Percentiles rank a stretch among this genome's conserved stretches.
These are phyloP conservation scores for Carex sylvatica DNA, from an alignment of 202 grass and related monocot species.

Conservation along the genomic window DNA sequence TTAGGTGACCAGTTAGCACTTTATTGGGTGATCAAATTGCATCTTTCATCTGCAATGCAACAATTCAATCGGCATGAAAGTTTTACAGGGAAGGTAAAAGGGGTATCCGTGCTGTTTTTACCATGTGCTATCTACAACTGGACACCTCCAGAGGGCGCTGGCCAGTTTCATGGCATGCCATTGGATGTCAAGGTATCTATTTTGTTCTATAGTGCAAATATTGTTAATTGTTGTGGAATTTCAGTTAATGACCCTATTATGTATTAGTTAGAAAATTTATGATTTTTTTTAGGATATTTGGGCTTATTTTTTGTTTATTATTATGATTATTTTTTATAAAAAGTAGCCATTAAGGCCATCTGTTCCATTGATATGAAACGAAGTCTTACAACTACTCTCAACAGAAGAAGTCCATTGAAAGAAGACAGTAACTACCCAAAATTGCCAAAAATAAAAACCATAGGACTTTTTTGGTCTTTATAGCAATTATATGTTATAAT, in stretches of 20 bases:
- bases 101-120: conserved; percentile 70
- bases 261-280: neutral
- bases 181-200: conserved; percentile 81
- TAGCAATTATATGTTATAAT: neutral
- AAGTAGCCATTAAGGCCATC: too few species aligned
- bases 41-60: conserved; percentile 50
- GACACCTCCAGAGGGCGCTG: conserved; percentile 87
- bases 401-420: too few species aligned
- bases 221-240: neutral
- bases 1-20: conserved; percentile 89
- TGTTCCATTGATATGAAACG: too few species aligned
- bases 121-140: conserved; percentile 93
- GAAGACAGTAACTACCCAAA: too few species aligned
- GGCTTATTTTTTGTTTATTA: neutral
- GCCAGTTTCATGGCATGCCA: conserved; percentile 96
- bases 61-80: conserved; percentile 64
- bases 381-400: too few species aligned
- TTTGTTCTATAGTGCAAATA: conserved; percentile 12
- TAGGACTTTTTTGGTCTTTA: too few species aligned
- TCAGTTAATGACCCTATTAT: neutral
- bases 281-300: neutral
- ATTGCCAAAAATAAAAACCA: too few species aligned
- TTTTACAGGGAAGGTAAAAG: conserved; percentile 71
- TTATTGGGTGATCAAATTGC: conserved; percentile 70
- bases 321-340: too few species aligned